Base-by-base conservation (phyloP, 2,329 filamentous ascomycete species). In the Parastagonospora avenae region DNA sequence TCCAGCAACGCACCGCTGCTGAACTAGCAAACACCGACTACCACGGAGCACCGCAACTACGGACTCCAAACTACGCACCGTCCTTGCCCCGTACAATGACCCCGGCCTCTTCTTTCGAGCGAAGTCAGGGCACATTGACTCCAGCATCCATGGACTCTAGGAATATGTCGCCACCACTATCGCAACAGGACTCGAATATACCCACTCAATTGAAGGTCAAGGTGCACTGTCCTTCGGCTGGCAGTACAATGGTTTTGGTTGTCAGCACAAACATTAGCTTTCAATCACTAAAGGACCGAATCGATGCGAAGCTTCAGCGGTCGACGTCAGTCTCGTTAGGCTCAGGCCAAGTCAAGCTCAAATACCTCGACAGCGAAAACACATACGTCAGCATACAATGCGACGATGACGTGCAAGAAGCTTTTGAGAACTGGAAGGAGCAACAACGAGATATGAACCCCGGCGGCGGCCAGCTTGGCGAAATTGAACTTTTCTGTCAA, bases 201-300 rank as follows among this genome's bases (percentile, higher is more conserved):
- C 81, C 72, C 68, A 92, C 90, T 7, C 94, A 97, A 68, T 82
- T 99, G 44, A 97, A 97, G 76, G 92, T 97, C 43, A 96, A 95
- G 72, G 92, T 99, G 50, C 93, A 93, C 68, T 95, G 91, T 69
- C 76, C 77, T 3, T 73, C 76, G 2, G 91, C 94, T 39, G 89
- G 89, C 40, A 94, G 92, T 68, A 95, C 95, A 62, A 89, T 97
- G 52, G 97, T 93, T 1, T 82, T 99, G n/a, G 93, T 99, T 9
- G 95, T 96, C 36, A 90, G 91, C 29, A 95, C 91, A 75, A 96
- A 95, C 71, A 97, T 97, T 65, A 89, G 91, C 35, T 97, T 95
- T 75, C 91, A 94, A 60, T 94, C 91, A 19, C 81, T 99, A 48
- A 92, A 94, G 58, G 94, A 97, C 70, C 89, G 94, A 9, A 97